Evolutionary conservation across 1,139 yeast genomes (phyloP).

Genomic region (Blastobotrys proliferans): DNA sequence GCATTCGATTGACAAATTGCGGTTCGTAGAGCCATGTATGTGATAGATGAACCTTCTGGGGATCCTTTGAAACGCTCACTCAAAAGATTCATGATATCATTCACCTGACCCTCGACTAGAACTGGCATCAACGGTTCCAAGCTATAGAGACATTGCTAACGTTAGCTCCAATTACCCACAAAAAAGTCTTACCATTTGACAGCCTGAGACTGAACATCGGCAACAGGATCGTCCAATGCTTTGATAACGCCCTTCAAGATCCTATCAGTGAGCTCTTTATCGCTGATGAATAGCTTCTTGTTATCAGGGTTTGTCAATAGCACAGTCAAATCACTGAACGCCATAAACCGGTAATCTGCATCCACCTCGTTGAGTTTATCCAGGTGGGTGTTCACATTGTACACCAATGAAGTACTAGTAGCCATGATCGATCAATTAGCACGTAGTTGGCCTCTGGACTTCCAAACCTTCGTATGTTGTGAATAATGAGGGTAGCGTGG

Average conservation of each 20-base stretch:
- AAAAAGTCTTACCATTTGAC: conserved; percentile 48
- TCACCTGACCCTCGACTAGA: conserved; percentile 23
- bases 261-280: conserved; percentile 27
- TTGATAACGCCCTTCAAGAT: conserved; percentile 50
- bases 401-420: conserved; percentile 2
- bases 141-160: conserved; percentile 16
- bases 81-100: conserved; percentile 19
- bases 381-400: conserved; percentile 13
- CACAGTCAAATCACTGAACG: conserved; percentile 67
- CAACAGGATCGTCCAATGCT: conserved; percentile 57
- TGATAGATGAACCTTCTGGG: conserved; percentile 42
- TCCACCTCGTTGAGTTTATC: conserved; percentile 44
- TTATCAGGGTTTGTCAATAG: conserved; percentile 36
- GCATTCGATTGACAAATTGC: conserved; percentile 44
- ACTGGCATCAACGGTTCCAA: conserved; percentile 38
- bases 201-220: conserved; percentile 80
- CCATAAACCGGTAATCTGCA: conserved; percentile 85
- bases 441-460: too few relatives aligned
- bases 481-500: too few relatives aligned
- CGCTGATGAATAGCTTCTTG: conserved; percentile 28
- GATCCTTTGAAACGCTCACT: conserved; percentile 12
- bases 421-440: too few relatives aligned
- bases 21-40: conserved; percentile 66
- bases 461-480: too few relatives aligned
- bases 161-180: too few relatives aligned